Evolutionary conservation across 176 grass and related monocot species (phyloP).

Genomic region (Panicum miliaceum): DNA sequence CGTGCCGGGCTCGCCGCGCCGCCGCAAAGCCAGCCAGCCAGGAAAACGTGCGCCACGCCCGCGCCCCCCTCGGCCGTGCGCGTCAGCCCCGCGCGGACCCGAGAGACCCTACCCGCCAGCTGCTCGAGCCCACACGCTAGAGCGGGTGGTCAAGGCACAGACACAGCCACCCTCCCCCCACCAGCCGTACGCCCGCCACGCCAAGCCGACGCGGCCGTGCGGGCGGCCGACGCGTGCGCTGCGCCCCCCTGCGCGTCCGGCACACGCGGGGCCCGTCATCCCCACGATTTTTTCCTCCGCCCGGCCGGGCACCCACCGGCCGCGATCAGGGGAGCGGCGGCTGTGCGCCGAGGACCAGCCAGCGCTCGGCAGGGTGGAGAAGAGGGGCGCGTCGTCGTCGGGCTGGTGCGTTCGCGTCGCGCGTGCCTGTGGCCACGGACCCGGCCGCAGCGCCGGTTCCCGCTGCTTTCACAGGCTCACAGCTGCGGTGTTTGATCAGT

Average conservation of each 20-base stretch:
- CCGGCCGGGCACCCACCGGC: background rate
- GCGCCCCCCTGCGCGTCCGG: no score
- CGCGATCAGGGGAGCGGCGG: background rate
- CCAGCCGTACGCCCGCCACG: background rate
- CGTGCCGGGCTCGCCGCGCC: background rate
- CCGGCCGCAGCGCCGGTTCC: background rate
- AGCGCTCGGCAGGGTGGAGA: no score
- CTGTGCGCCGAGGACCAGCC: no score
- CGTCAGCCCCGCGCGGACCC: background rate
- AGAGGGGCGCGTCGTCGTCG: background rate
- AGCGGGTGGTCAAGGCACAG: slow-evolving; percentile 16
- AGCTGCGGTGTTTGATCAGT: background rate
- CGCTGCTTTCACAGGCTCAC: slow-evolving; percentile 26
- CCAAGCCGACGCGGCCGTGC: background rate
- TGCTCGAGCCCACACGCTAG: background rate
- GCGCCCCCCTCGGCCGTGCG: background rate
- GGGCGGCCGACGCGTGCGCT: no score
- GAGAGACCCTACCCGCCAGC: no score
- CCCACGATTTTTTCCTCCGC: background rate
- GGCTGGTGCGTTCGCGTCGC: slow-evolving; percentile 13
- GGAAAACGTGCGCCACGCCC: slow-evolving; percentile 51
- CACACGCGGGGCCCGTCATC: background rate
- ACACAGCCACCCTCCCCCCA: no score
- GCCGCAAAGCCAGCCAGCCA: background rate
- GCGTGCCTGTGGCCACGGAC: slow-evolving; percentile 35